A percentile compares a stretch with the other conserved stretches of the same genome.
These are phyloP conservation scores for Cyanidium caldarium DNA, from an alignment of 23 red algal genomes.

Conservation along the genomic window DNA sequence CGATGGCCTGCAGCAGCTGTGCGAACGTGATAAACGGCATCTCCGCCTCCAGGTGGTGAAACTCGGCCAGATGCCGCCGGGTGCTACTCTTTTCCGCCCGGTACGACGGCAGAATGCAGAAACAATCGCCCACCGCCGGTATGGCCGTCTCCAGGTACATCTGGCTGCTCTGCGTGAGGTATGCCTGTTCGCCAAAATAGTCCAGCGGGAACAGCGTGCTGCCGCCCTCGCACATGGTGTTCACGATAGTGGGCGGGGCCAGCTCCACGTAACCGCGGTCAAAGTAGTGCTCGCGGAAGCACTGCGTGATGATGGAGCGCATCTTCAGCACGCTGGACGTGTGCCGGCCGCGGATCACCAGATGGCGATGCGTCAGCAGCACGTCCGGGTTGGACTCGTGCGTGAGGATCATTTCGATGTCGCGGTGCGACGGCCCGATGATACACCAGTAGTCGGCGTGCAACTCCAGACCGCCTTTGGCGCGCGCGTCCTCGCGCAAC, in stretches of 20 bases:
- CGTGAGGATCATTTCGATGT: constrained; percentile 82
- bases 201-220: constrained; percentile 82
- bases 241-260: constrained; percentile 73
- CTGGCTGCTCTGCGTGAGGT: constrained; percentile 76
- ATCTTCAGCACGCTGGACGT: constrained; percentile 53
- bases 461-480: constrained; percentile 86
- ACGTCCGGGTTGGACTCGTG: constrained; percentile 81
- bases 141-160: constrained; percentile 95
- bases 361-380: constrained; percentile 78
- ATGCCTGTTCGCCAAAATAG: constrained; percentile 77
- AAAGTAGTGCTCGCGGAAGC: constrained; percentile 94
- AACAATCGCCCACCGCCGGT: constrained; percentile 80
- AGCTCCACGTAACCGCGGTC: constrained; percentile 77
- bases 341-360: constrained; percentile 64
- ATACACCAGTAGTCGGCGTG: constrained; percentile 85
- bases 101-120: constrained; percentile 87
- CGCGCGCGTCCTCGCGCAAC: constrained; percentile 39
- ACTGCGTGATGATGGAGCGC: constrained; percentile 77
- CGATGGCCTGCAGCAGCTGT: constrained; percentile 56
- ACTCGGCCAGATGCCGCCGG: constrained; percentile 87
- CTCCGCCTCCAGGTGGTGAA: constrained; percentile 97
- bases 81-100: constrained; percentile 78
- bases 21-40: constrained; percentile 88
- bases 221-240: constrained; percentile 94
- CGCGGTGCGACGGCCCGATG: constrained; percentile 43